Base-by-base conservation (phyloP, 2,329 filamentous ascomycete species). In the Verruconis gallopava region DNA sequence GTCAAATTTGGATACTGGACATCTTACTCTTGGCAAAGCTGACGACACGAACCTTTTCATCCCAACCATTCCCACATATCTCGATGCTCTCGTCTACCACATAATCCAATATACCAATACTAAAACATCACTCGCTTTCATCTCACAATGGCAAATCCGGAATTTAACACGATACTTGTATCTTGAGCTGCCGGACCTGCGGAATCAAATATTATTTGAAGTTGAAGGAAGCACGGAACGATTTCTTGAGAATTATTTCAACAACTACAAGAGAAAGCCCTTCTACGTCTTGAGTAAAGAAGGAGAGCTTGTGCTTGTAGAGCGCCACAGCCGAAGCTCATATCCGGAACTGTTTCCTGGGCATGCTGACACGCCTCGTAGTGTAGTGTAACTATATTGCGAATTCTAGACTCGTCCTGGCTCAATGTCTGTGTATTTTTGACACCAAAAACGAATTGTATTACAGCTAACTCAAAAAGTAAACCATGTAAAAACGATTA, bases 261-360 rank as follows among this genome's bases (percentile, higher is more conserved):
- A 21, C 11, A 37, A 37, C 17, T 37, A 37, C 18, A 37, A 37
- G 35, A 37, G 35, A 20, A 37, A 37, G 22, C 35, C 35, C 35
- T 37, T 37, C 35, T 21, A 37, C 22, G 18, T 37, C 35, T 21
- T 37, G 18, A 21, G 35, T 37, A 37, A 37, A 37, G 17, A 37
- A 20, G 35, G 17, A n/a, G n/a, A n/a, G n/a, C n/a, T n/a, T n/a
- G n/a, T n/a, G n/a, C n/a, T n/a, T n/a, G n/a, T n/a, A n/a, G n/a
- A n/a, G n/a, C n/a, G n/a, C n/a, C n/a, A n/a, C n/a, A n/a, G n/a
- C n/a, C n/a, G n/a, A n/a, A n/a, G n/a, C n/a, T n/a, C n/a, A n/a
- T n/a, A n/a, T n/a, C n/a, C n/a, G n/a, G n/a, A n/a, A n/a, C n/a
- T n/a, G n/a, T n/a, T n/a, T n/a, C n/a, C n/a, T n/a, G n/a, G n/a